Evolutionary conservation across 1,284 basidiomycete species (phyloP).

Genomic region (Rhodotorula sp.): DNA sequence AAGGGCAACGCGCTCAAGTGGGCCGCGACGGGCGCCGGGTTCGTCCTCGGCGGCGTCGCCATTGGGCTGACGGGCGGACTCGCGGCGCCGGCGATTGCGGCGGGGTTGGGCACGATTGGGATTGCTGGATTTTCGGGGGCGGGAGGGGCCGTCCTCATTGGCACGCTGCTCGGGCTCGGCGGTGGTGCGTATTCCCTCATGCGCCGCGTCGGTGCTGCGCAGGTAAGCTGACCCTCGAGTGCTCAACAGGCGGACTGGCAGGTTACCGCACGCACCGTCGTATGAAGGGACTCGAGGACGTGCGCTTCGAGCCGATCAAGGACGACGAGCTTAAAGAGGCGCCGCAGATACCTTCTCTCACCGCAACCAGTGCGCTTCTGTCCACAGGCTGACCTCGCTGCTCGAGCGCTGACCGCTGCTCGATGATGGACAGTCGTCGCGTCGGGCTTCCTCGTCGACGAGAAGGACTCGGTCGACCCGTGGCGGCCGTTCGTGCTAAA

Average conservation of each 20-base stretch:
- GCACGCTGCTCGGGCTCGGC: constrained; percentile 58
- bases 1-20: constrained; percentile 47
- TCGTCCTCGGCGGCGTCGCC: constrained; percentile 54
- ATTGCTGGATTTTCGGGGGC: constrained; percentile 47
- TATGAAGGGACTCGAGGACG: constrained; percentile 57
- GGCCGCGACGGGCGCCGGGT: constrained; percentile 56
- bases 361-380: constrained; percentile 23
- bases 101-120: constrained; percentile 53
- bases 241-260: constrained; percentile 50
- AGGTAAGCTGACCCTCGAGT: neutral
- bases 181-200: constrained; percentile 48
- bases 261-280: constrained; percentile 55
- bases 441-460: constrained; percentile 55
- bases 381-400: neutral
- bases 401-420: constrained; percentile 5
- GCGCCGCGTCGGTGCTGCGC: too few relatives aligned
- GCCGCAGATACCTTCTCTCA: constrained; percentile 43
- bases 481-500: constrained; percentile 48
- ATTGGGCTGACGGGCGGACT: constrained; percentile 59
- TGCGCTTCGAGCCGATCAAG: constrained; percentile 54
- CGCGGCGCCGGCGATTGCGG: constrained; percentile 57
- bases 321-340: constrained; percentile 46
- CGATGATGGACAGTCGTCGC: constrained; percentile 51
- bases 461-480: constrained; percentile 53
- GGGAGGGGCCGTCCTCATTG: constrained; percentile 56